A percentile compares a stretch with the other conserved stretches of the same genome.
These are phyloP conservation scores for Aphanomyces euteiches DNA, from an alignment of 352 stramenopile genomes.

Conservation along the genomic window DNA sequence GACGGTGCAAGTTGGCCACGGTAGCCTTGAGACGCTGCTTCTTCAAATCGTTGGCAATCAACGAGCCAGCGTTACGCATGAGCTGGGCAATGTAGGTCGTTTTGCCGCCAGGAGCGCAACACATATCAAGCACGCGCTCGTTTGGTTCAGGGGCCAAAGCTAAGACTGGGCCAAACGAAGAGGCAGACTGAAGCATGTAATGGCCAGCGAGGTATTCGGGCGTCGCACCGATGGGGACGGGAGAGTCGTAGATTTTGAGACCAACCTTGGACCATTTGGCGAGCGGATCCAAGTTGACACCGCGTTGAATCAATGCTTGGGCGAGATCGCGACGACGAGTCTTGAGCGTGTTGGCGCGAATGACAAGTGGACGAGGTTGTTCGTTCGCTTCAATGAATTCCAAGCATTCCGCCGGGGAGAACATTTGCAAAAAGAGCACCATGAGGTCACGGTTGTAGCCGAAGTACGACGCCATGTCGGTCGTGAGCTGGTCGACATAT, in stretches of 20 bases:
- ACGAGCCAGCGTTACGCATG: constrained; percentile 98
- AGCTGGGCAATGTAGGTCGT: constrained; percentile 99
- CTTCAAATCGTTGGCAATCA: constrained; percentile 99
- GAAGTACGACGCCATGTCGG: constrained; percentile 96
- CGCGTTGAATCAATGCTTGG: constrained; percentile 97
- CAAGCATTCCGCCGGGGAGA: constrained; percentile 95
- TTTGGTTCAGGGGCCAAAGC: constrained; percentile 95
- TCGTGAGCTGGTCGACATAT: constrained; percentile 91
- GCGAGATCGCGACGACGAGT: constrained; percentile 96
- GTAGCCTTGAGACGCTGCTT: constrained; percentile 96
- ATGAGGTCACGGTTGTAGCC: constrained; percentile 98
- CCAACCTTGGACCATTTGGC: constrained; percentile 99
- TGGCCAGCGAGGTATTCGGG: constrained; percentile 99
- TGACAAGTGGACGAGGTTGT: constrained; percentile 95
- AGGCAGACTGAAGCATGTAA: constrained; percentile 99
- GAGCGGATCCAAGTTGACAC: constrained; percentile 97
- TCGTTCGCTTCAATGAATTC: constrained; percentile 99
- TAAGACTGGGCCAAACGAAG: constrained; percentile 98
- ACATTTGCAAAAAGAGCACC: constrained; percentile 97
- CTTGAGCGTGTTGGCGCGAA: constrained; percentile 99
- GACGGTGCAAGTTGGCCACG: constrained; percentile 97
- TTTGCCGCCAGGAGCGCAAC: constrained; percentile 97
- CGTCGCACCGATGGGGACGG: constrained; percentile 98
- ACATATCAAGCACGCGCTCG: constrained; percentile 98
- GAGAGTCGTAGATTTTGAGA: constrained; percentile 97